phyloP scores from a whole-genome alignment of 192 early-diverging fungal genomes.

The Rhizoclosmatium globosum region DNA sequence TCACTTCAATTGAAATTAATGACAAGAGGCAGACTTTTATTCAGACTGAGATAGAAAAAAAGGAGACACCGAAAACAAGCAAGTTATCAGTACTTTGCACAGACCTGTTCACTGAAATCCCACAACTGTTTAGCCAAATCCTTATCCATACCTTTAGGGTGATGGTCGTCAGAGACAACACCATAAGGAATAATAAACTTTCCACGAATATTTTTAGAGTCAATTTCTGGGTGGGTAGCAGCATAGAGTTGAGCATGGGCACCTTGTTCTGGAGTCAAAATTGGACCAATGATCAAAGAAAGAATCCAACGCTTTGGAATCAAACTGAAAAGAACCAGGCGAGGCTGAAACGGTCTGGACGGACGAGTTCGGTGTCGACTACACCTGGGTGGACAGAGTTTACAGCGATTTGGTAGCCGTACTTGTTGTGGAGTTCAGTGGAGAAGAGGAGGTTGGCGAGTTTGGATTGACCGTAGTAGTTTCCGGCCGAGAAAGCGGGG shows the following conservation, averaged over 20 bases:
- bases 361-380: conserved; percentile 55
- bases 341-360: conserved; percentile 8
- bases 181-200: conserved; percentile 3
- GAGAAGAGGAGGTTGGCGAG: conserved; percentile 13
- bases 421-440: conserved; percentile 19
- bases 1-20: too few relatives aligned
- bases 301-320: neutral
- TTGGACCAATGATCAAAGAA: neutral
- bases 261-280: conserved; percentile 31
- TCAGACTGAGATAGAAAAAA: too few relatives aligned
- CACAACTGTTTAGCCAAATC: conserved; percentile 43
- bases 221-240: conserved; percentile 48
- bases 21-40: too few relatives aligned
- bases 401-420: conserved; percentile 41
- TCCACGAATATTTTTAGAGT: conserved; percentile 32
- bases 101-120: conserved; percentile 8
- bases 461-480: neutral
- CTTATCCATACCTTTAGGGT: conserved; percentile 13
- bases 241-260: conserved; percentile 47
- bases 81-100: neutral
- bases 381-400: conserved; percentile 62
- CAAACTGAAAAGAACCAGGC: neutral
- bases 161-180: neutral
- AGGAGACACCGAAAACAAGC: too few relatives aligned
- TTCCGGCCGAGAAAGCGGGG: neutral